phyloP scores from a whole-genome alignment of 2,329 filamentous ascomycete species.

The Xylariomycetidae sp. region DNA sequence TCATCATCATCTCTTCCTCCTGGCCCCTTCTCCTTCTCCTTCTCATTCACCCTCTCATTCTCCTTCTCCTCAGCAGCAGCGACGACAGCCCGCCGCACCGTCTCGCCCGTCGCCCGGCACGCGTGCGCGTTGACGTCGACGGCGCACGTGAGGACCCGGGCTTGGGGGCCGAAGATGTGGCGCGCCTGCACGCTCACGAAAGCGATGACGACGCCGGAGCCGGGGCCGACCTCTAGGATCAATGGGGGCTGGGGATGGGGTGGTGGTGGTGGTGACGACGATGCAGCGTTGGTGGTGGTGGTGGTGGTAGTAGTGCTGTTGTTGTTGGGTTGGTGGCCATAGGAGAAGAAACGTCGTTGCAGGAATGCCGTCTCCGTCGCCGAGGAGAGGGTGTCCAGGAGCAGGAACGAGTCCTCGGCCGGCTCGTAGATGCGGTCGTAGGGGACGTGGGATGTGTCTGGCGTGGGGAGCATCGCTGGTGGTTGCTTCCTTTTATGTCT shows the following conservation, averaged over 20 bases:
- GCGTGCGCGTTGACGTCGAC: constrained; percentile 85
- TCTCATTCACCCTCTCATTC: no score
- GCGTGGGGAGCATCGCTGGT: constrained; percentile 77
- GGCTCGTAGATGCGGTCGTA: constrained; percentile 91
- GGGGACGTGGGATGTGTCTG: constrained; percentile 85
- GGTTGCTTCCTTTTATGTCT: no score
- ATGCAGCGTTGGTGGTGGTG: constrained; percentile 7
- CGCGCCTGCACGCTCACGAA: constrained; percentile 75
- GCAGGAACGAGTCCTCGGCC: constrained; percentile 89
- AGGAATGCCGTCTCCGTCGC: constrained; percentile 66
- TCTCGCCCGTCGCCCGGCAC: constrained; percentile 69
- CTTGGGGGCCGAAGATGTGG: constrained; percentile 68
- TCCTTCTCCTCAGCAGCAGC: constrained; percentile 5
- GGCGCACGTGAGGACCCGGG: constrained; percentile 65
- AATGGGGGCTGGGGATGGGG: no score
- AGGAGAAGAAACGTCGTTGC: constrained; percentile 49
- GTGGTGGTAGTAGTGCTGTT: no score
- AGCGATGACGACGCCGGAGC: constrained; percentile 88
- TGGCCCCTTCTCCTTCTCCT: no score
- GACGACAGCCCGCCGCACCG: constrained; percentile 48
- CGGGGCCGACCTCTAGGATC: constrained; percentile 81
- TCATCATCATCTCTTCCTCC: no score
- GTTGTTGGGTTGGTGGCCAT: no score
- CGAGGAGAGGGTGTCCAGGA: constrained; percentile 86
- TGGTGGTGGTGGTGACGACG: constrained; percentile 32